Percentiles rank a stretch among this genome's conserved stretches.
These are phyloP conservation scores for Talaromyces funiculosus DNA, from an alignment of 2,329 filamentous ascomycete genomes.

Conservation along the genomic window DNA sequence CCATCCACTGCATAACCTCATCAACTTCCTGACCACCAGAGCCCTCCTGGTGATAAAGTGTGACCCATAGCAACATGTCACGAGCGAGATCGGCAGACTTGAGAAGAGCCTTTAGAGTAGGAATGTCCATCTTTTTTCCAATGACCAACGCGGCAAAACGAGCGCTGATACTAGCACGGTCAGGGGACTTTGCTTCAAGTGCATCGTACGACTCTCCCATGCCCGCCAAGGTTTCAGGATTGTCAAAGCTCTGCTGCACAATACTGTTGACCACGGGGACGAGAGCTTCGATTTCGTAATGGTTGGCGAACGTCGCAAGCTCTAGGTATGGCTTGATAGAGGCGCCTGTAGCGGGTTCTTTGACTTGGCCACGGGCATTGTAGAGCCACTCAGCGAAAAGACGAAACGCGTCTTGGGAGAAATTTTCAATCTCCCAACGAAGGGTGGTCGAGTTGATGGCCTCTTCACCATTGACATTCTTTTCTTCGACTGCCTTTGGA, in stretches of 20 bases:
- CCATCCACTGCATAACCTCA: neutral
- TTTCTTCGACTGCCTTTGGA: neutral
- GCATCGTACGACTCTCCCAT: neutral
- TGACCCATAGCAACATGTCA: neutral
- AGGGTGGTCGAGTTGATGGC: neutral
- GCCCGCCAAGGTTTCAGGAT: neutral
- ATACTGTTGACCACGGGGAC: neutral
- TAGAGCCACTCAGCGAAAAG: conserved; percentile 11
- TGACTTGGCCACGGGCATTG: neutral
- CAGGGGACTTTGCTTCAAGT: neutral
- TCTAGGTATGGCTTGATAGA: conserved; percentile 2
- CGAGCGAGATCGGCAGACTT: neutral
- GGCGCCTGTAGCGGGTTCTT: neutral
- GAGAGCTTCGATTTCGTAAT: neutral
- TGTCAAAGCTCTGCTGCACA: neutral
- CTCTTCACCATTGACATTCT: neutral
- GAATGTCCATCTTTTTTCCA: neutral
- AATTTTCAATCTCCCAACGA: conserved; percentile 7
- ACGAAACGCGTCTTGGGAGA: conserved; percentile 1
- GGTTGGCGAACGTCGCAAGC: neutral
- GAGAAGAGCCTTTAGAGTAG: neutral
- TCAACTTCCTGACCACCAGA: neutral
- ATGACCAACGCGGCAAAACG: conserved; percentile 1
- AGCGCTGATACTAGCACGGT: conserved; percentile 5
- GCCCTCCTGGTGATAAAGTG: neutral